Conservation (phyloP, 345 rosid species). For the Turritis glabra region DNA sequence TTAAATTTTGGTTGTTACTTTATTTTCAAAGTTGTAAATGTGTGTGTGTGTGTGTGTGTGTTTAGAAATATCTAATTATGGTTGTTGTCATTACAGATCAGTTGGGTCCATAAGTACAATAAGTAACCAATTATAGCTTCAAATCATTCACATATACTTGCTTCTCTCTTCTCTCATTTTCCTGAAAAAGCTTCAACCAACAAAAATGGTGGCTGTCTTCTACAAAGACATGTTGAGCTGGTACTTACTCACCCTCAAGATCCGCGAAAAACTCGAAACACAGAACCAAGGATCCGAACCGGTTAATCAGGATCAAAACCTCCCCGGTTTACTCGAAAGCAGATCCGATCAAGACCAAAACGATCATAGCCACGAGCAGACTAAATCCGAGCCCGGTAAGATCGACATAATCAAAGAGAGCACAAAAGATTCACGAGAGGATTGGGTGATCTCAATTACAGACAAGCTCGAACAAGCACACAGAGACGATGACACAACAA, state of each 20-base stretch:
- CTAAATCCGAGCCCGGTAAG: conserved; percentile 36
- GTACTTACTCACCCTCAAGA: conserved; percentile 40
- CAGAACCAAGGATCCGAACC: conserved; percentile 16
- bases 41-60: not conserved
- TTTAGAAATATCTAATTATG: conserved; percentile 9
- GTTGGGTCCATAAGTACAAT: conserved; percentile 31
- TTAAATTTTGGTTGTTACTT: not conserved
- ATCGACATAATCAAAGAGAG: conserved; percentile 36
- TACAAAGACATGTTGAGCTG: conserved; percentile 44
- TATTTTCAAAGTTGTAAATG: not conserved
- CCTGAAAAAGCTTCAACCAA: conserved; percentile 10
- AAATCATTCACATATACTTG: conserved; percentile 9
- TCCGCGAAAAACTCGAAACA: conserved; percentile 36
- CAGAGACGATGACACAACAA: conserved; percentile 57
- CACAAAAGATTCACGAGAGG: conserved; percentile 42
- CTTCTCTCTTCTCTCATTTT: conserved; percentile 14
- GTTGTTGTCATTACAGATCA: conserved; percentile 39
- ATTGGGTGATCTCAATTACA: conserved; percentile 69
- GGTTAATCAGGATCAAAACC: conserved; percentile 4
- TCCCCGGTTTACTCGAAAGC: not conserved
- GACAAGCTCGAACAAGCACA: conserved; percentile 65
- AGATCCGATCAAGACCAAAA: conserved; percentile 31
- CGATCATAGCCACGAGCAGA: conserved; percentile 34
- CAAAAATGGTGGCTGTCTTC: conserved; percentile 42
- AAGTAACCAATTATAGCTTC: conserved; percentile 24